Base-by-base conservation (phyloP, 192 early-diverging fungal species). In the Powellomyces hirtus region DNA sequence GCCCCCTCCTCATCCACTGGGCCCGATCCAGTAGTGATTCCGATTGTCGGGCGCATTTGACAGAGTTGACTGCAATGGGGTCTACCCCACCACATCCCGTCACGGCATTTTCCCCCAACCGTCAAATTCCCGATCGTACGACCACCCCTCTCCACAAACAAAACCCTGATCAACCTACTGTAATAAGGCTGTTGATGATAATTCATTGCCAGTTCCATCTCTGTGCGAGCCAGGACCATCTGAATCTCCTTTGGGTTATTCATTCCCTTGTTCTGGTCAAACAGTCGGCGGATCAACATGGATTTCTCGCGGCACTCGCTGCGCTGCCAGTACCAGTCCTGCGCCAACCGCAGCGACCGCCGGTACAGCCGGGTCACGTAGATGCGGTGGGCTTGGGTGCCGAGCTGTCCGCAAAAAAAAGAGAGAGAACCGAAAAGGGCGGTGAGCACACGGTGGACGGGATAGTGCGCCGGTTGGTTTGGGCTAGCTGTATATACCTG, bases 261-360 rank as follows among this genome's bases (percentile, higher is more conserved):
- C 37, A 93, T 77, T 63, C 87, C 67, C 62, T 85, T 86, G 76
- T 93, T 94, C 45, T 77, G 81, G 66, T 96, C 94, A 67, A 97
- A 97, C 67, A 87, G 77, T 30, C 85, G 83, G 35, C 95, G 83
- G 76, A 97, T 92, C 59, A 91, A 84, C 64, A 95, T 62, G 40
- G 89, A 85, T 77, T 92, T 92, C 62, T 90, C 85, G 38, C 95
- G 88, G 85, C 80, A 92, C 46, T 89, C 76, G 40, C 74, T 73
- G 52, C 90, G 87, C 73, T 90, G 86, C 72, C 91, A 91, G 77
- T 91, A 91, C 95, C 95, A 97, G 81, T 96, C 92, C 51, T 85
- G 77, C 14, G 90, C 84, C 33, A 89, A 83, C 72, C 88, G 86
- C 46, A 97, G 89, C 14, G 92, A 89, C 46, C 88, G 83, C 74